Percentiles rank a stretch among this genome's conserved stretches.
phyloP scores from a whole-genome alignment of 768 basidiomycete species.

The Tubosaeta sp. region DNA sequence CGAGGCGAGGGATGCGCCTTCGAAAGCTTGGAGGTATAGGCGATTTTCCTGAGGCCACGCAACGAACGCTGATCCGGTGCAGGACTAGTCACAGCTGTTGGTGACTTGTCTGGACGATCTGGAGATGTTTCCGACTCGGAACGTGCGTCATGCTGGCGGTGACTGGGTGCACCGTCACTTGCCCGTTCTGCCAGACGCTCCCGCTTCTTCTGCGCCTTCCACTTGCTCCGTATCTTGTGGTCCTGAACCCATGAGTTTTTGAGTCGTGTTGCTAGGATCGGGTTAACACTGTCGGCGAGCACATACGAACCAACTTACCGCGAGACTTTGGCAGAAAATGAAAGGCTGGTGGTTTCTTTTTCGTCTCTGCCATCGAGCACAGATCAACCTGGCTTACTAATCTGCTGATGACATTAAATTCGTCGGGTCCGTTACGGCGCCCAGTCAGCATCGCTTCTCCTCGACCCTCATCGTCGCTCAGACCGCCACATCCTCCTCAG shows the following conservation, averaged over 20 bases:
- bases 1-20: slow-evolving; percentile 41
- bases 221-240: slow-evolving; percentile 72
- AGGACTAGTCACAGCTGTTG: neutral
- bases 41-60: slow-evolving; percentile 58
- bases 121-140: neutral
- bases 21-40: slow-evolving; percentile 56
- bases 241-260: slow-evolving; percentile 78
- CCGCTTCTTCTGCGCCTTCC: slow-evolving; percentile 66
- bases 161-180: neutral
- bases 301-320: slow-evolving; percentile 41
- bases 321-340: slow-evolving; percentile 58
- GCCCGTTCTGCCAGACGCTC: slow-evolving; percentile 30
- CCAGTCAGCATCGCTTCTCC: slow-evolving; percentile 13
- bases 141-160: neutral
- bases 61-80: slow-evolving; percentile 32
- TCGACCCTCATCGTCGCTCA: slow-evolving; percentile 29
- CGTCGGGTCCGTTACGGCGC: slow-evolving; percentile 8
- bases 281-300: slow-evolving; percentile 2
- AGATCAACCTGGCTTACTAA: slow-evolving; percentile 19
- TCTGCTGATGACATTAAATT: slow-evolving; percentile 22
- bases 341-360: slow-evolving; percentile 66
- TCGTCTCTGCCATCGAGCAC: slow-evolving; percentile 9
- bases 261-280: slow-evolving; percentile 62
- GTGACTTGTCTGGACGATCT: slow-evolving; percentile 1
- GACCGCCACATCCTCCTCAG: slow-evolving; percentile 47